Evolutionary conservation across 257 asterid genomes (phyloP).

Genomic region (Phtheirospermum japonicum): DNA sequence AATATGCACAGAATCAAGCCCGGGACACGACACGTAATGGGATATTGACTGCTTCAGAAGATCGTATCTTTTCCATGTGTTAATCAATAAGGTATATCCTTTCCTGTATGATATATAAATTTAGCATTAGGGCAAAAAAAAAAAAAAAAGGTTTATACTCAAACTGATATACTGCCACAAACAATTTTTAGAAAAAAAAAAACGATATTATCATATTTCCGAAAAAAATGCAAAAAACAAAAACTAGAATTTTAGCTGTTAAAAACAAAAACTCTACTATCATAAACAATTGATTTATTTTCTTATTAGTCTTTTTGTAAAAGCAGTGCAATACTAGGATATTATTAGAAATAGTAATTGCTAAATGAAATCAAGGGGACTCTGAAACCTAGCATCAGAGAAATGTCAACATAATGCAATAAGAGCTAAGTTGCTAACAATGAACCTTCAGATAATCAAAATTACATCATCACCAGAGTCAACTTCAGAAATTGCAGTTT

Average conservation of each 20-base stretch:
- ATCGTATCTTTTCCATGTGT: constrained; percentile 90
- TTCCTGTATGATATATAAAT: constrained; percentile 39
- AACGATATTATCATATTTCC: no score
- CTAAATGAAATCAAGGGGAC: neutral
- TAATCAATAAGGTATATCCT: constrained; percentile 75
- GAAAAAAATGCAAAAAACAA: no score
- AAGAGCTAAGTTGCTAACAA: neutral
- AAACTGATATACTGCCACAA: no score
- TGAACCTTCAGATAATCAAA: neutral
- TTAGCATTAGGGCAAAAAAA: constrained; percentile 28
- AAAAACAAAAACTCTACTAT: neutral
- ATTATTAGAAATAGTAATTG: neutral
- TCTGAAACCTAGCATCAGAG: neutral
- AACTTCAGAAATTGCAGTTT: no score
- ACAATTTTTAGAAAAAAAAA: no score
- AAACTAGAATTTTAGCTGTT: no score
- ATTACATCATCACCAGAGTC: neutral
- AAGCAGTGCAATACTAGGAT: neutral
- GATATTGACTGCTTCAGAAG: constrained; percentile 72
- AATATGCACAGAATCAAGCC: constrained; percentile 64
- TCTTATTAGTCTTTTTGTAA: neutral
- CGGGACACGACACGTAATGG: constrained; percentile 70
- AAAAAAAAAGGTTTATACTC: no score
- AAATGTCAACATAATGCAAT: constrained; percentile 1
- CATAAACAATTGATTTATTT: neutral